These are phyloP conservation scores for Entomortierella beljakovae DNA, from an alignment of 192 early-diverging fungal species.

Conservation along the genomic window DNA sequence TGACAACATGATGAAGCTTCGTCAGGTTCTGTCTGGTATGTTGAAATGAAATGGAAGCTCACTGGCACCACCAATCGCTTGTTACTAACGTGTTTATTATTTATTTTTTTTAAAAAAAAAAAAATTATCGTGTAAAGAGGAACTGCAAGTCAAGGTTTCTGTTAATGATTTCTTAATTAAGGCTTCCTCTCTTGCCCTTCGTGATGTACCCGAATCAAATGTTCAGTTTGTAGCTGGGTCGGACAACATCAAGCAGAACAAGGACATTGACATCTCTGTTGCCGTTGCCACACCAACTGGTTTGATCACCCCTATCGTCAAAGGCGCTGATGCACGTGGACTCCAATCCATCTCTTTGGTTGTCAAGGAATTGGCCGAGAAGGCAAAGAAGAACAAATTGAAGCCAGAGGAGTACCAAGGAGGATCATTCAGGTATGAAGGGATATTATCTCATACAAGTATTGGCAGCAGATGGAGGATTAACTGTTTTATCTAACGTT, in stretches of 20 bases:
- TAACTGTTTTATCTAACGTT: neutral
- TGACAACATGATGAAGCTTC: constrained; percentile 61
- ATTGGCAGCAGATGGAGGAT: neutral
- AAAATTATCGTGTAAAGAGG: constrained; percentile 17
- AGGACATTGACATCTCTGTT: constrained; percentile 84
- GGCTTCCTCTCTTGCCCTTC: constrained; percentile 85
- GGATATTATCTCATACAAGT: neutral
- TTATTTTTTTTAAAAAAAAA: constrained; percentile 3
- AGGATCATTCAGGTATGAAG: constrained; percentile 82
- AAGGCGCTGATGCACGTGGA: constrained; percentile 78
- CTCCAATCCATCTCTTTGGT: constrained; percentile 76
- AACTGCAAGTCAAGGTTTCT: constrained; percentile 67
- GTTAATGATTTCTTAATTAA: constrained; percentile 98
- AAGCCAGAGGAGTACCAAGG: constrained; percentile 95
- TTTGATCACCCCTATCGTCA: constrained; percentile 87
- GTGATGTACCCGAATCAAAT: constrained; percentile 89
- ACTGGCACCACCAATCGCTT: neutral
- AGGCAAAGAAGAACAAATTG: constrained; percentile 83
- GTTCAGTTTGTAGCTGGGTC: constrained; percentile 37
- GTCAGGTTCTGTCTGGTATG: constrained; percentile 58
- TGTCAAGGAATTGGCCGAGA: constrained; percentile 81
- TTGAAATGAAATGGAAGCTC: neutral
- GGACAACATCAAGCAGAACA: constrained; percentile 76
- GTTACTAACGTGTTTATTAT: neutral
- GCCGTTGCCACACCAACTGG: constrained; percentile 86